Evolutionary conservation across 2,329 filamentous ascomycete genomes (phyloP).

Genomic region (Clonostachys rosea): DNA sequence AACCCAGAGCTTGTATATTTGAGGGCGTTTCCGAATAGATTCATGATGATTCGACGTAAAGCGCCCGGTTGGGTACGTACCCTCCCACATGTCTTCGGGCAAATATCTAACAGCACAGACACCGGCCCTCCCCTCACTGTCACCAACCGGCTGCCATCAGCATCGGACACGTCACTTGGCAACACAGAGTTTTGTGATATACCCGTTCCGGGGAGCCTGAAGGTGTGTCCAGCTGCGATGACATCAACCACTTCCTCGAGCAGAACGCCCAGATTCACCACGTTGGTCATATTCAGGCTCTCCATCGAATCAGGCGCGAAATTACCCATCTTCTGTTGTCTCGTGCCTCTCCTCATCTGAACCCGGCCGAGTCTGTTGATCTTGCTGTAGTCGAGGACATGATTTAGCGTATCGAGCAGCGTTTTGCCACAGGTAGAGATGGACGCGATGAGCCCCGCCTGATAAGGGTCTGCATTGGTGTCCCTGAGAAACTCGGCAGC

Average conservation of each 20-base stretch:
- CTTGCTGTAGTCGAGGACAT: slow-evolving; percentile 38
- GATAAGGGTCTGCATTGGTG: slow-evolving; percentile 26
- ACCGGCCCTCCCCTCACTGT: slow-evolving; percentile 12
- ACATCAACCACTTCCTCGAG: slow-evolving; percentile 33
- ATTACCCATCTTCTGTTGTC: slow-evolving; percentile 10
- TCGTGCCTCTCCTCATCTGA: slow-evolving; percentile 11
- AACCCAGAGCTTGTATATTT: slow-evolving; percentile 54
- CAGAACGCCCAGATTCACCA: slow-evolving; percentile 23
- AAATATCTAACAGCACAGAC: slow-evolving; percentile 46
- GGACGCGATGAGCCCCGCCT: slow-evolving; percentile 35
- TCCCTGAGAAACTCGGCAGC: slow-evolving; percentile 44
- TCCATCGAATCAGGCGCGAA: slow-evolving; percentile 19
- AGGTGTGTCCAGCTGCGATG: slow-evolving; percentile 28
- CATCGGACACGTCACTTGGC: not conserved
- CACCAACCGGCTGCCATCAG: not conserved
- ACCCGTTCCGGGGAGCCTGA: slow-evolving; percentile 4
- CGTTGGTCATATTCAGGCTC: slow-evolving; percentile 20
- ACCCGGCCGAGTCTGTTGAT: slow-evolving; percentile 25
- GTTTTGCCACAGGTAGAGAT: slow-evolving; percentile 42
- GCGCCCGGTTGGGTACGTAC: slow-evolving; percentile 49
- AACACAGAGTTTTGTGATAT: not conserved
- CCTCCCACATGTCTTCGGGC: slow-evolving; percentile 37
- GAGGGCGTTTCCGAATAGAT: slow-evolving; percentile 56
- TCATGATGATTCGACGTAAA: slow-evolving; percentile 53
- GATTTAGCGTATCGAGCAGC: slow-evolving; percentile 42